These are phyloP conservation scores for Fragaria iinumae DNA, from an alignment of 306 rosid genomes.

Conservation along the genomic window DNA sequence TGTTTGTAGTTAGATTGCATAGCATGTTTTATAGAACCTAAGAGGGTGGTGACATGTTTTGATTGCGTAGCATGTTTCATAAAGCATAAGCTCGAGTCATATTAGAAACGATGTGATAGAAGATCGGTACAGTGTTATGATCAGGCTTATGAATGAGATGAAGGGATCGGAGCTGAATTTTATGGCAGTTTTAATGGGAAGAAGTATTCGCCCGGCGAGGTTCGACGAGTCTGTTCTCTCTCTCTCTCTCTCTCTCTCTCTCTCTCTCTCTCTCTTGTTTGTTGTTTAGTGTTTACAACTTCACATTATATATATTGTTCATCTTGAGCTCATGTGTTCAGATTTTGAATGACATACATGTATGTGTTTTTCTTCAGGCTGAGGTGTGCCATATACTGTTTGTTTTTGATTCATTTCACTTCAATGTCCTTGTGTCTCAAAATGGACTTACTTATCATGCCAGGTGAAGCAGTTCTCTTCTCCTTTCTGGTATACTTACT, in stretches of 20 bases:
- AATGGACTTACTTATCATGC: slow-evolving; percentile 88
- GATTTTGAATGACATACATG: too few relatives aligned
- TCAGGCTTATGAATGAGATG: slow-evolving; percentile 45
- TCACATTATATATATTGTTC: too few relatives aligned
- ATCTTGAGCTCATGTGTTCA: too few relatives aligned
- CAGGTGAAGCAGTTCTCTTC: too few relatives aligned
- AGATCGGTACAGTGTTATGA: slow-evolving; percentile 79
- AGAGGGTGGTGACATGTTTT: too few relatives aligned
- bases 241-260: too few relatives aligned
- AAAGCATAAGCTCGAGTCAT: too few relatives aligned
- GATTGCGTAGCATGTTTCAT: too few relatives aligned
- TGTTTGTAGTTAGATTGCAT: too few relatives aligned
- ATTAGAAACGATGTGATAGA: slow-evolving; percentile 80
- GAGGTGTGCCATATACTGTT: slow-evolving; percentile 70
- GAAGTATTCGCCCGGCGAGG: slow-evolving; percentile 78
- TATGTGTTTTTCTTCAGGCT: too few relatives aligned
- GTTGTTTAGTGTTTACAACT: not conserved
- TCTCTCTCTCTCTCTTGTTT: not conserved
- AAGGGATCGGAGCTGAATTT: slow-evolving; percentile 44
- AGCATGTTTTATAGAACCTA: too few relatives aligned
- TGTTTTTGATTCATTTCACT: slow-evolving; percentile 85
- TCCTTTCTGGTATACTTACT: not conserved
- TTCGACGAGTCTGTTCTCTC: slow-evolving; percentile 7
- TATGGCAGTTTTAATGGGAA: slow-evolving; percentile 60
- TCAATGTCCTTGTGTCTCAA: slow-evolving; percentile 85